Evolutionary conservation across 1,284 basidiomycete genomes (phyloP).

Genomic region (Trichosporon sp.): DNA sequence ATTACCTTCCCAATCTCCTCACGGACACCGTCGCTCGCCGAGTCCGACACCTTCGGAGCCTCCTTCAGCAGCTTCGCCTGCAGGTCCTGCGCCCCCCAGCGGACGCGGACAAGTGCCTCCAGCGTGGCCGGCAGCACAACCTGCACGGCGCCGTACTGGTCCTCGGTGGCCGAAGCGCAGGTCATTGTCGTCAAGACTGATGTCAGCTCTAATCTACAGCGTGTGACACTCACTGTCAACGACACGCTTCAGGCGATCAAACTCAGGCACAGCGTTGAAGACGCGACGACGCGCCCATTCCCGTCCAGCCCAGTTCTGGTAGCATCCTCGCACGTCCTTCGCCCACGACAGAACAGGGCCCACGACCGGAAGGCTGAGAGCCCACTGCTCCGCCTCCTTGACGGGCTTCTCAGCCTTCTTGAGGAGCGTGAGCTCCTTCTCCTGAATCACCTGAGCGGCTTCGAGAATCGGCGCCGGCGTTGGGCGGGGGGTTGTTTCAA

Average conservation of each 20-base stretch:
- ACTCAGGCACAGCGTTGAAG: conserved; percentile 24
- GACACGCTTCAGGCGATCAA: conserved; percentile 22
- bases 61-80: conserved; percentile 22
- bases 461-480: conserved; percentile 16
- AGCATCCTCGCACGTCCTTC: conserved; percentile 13
- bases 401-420: conserved; percentile 15
- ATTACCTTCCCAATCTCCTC: conserved; percentile 4
- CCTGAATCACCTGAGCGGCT: conserved; percentile 7
- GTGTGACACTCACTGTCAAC: conserved; percentile 35
- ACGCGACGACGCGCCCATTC: conserved; percentile 33
- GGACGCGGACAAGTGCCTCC: conserved; percentile 38
- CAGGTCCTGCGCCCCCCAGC: conserved; percentile 22
- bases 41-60: conserved; percentile 14
- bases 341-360: conserved; percentile 5
- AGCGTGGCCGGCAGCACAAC: conserved; percentile 36
- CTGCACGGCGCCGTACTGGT: conserved; percentile 42
- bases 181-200: conserved; percentile 32
- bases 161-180: conserved; percentile 38
- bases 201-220: background rate
- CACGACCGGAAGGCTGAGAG: conserved; percentile 7
- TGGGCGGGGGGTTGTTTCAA: conserved; percentile 33
- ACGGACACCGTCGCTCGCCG: conserved; percentile 8
- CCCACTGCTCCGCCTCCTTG: conserved; percentile 13
- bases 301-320: conserved; percentile 23
- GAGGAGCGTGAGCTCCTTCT: conserved; percentile 10